These are phyloP conservation scores for Sesbania bispinosa DNA, from an alignment of 306 rosid species.

Conservation along the genomic window DNA sequence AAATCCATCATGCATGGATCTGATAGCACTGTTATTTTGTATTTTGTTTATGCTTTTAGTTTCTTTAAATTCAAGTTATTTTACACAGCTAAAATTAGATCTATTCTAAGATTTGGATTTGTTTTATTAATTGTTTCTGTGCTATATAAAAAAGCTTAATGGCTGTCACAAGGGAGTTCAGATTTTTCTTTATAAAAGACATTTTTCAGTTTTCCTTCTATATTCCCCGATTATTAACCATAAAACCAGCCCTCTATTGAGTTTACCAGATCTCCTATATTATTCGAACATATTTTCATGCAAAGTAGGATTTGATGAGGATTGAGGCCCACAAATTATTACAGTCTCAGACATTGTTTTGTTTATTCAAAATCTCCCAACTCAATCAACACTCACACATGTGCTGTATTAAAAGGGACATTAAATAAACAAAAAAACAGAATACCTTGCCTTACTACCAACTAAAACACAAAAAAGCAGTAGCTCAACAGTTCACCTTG, in stretches of 20 bases:
- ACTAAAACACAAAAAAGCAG: neutral
- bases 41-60: too few relatives aligned
- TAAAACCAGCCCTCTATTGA: neutral
- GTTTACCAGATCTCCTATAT: neutral
- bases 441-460: neutral
- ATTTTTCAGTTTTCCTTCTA: neutral
- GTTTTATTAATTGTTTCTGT: neutral
- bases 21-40: neutral
- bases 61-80: too few relatives aligned
- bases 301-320: neutral
- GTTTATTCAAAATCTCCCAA: neutral
- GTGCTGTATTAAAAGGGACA: neutral
- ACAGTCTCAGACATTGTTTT: neutral
- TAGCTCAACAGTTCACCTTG: neutral
- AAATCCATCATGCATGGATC: neutral
- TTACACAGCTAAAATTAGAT: neutral
- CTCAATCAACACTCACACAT: neutral
- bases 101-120: neutral
- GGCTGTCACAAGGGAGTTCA: neutral
- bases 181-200: neutral
- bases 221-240: neutral
- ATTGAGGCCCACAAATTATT: conserved; percentile 9
- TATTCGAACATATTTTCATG: neutral
- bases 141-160: neutral
- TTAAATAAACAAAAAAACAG: neutral